A percentile compares a stretch with the other conserved stretches of the same genome.
These are phyloP conservation scores for Fragaria vesca DNA, from an alignment of 306 rosid genomes.

Conservation along the genomic window DNA sequence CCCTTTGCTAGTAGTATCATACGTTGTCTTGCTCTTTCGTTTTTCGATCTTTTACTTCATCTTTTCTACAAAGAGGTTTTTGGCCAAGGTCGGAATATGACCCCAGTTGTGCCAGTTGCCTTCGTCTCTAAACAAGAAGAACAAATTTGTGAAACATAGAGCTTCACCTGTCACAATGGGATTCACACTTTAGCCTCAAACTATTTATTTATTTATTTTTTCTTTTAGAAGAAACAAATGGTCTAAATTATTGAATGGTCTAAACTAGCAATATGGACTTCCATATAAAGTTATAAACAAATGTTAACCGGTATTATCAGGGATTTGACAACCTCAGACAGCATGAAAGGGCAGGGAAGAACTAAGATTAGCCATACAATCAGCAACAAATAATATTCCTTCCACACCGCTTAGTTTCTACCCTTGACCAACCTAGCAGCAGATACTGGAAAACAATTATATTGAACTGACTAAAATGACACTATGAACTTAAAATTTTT, in stretches of 20 bases:
- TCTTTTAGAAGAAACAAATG: not conserved
- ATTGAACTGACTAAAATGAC: not conserved
- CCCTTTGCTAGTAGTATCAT: not conserved
- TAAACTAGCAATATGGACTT: not conserved
- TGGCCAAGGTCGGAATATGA: not conserved
- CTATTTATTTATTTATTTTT: not conserved
- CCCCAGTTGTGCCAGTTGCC: too few species aligned
- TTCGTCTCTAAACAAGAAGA: too few species aligned
- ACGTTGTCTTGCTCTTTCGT: not conserved
- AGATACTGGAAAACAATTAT: not conserved
- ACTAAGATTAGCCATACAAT: not conserved
- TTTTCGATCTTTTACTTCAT: not conserved
- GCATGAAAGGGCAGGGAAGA: not conserved
- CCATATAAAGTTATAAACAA: too few species aligned
- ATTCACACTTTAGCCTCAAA: not conserved
- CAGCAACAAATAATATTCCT: not conserved
- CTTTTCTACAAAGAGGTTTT: not conserved
- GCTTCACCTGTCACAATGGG: too few species aligned
- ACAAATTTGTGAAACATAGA: too few species aligned
- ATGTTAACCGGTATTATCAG: not conserved
- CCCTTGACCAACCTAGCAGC: not conserved
- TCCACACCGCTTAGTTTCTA: not conserved
- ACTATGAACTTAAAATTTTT: too few species aligned
- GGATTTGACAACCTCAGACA: not conserved
- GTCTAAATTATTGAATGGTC: not conserved